These are phyloP conservation scores for Oryza glumipatula DNA, from an alignment of 176 grass and related monocot species.

Conservation along the genomic window DNA sequence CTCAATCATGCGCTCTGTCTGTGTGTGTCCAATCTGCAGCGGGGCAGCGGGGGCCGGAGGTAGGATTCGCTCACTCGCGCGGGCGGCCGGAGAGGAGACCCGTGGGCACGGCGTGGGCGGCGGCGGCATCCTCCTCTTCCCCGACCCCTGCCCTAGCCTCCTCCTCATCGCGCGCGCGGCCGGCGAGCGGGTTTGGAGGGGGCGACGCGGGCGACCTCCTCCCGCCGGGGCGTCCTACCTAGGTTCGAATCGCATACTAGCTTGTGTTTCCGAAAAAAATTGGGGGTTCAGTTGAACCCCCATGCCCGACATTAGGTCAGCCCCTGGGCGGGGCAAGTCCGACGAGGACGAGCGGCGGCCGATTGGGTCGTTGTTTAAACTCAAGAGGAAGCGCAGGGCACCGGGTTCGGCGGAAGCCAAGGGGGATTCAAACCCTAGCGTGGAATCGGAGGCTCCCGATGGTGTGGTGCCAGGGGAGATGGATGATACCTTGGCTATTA, in stretches of 20 bases:
- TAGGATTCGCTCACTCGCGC: background rate
- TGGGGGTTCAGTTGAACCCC: slow-evolving; percentile 1
- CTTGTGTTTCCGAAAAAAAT: background rate
- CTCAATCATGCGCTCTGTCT: background rate
- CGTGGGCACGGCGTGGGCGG: background rate
- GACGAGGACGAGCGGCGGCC: slow-evolving; percentile 26
- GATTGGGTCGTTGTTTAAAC: slow-evolving; percentile 27
- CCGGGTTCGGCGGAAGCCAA: background rate
- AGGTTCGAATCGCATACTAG: background rate
- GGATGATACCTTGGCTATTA: slow-evolving; percentile 84
- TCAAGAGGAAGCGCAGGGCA: background rate
- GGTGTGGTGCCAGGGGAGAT: slow-evolving; percentile 57
- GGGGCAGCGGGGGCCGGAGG: background rate
- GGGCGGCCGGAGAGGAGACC: background rate
- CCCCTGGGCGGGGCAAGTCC: slow-evolving; percentile 11
- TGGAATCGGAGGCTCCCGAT: slow-evolving; percentile 12
- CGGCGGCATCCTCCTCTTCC: background rate
- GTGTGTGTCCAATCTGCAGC: background rate
- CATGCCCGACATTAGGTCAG: background rate
- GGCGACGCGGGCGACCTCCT: background rate
- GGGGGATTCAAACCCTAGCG: slow-evolving; percentile 6
- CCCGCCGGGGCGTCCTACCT: background rate
- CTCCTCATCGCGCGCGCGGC: background rate
- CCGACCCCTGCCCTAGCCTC: background rate
- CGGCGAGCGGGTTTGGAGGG: background rate